These are phyloP conservation scores for Zopfia rhizophila DNA, from an alignment of 2,329 filamentous ascomycete genomes.

Conservation along the genomic window DNA sequence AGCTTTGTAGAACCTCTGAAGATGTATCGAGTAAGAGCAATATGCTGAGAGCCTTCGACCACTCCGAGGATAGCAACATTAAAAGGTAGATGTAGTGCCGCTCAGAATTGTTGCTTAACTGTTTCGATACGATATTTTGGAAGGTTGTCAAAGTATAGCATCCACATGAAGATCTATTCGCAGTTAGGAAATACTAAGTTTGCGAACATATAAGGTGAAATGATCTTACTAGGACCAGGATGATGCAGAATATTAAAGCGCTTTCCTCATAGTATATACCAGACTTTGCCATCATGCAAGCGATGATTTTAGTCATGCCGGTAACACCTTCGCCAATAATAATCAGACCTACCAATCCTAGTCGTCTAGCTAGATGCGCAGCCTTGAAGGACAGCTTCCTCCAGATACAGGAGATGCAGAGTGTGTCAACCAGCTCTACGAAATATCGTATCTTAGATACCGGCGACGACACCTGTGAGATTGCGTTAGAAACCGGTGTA, in stretches of 20 bases:
- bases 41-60: slow-evolving; percentile 33
- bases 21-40: slow-evolving; percentile 24
- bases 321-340: slow-evolving; percentile 72
- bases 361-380: slow-evolving; percentile 68
- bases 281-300: slow-evolving; percentile 27
- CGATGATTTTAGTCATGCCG: slow-evolving; percentile 62
- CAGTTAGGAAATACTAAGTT: background rate
- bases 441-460: slow-evolving; percentile 60
- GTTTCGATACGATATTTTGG: slow-evolving; percentile 22
- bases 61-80: slow-evolving; percentile 31
- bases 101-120: slow-evolving; percentile 31
- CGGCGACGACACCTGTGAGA: slow-evolving; percentile 12
- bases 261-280: slow-evolving; percentile 38
- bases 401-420: slow-evolving; percentile 63
- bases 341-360: slow-evolving; percentile 69
- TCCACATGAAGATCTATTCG: slow-evolving; percentile 26
- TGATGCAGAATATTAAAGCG: slow-evolving; percentile 20
- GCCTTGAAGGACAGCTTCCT: slow-evolving; percentile 65
- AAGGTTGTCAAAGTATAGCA: slow-evolving; percentile 30
- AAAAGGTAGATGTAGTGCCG: slow-evolving; percentile 25
- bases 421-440: slow-evolving; percentile 62
- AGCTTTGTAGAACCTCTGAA: slow-evolving; percentile 6
- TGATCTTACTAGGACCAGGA: slow-evolving; percentile 23
- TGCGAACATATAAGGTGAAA: background rate
- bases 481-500: slow-evolving; percentile 12